Conservation (phyloP, 2,329 filamentous ascomycete species). For the Talaromyces sp. region DNA sequence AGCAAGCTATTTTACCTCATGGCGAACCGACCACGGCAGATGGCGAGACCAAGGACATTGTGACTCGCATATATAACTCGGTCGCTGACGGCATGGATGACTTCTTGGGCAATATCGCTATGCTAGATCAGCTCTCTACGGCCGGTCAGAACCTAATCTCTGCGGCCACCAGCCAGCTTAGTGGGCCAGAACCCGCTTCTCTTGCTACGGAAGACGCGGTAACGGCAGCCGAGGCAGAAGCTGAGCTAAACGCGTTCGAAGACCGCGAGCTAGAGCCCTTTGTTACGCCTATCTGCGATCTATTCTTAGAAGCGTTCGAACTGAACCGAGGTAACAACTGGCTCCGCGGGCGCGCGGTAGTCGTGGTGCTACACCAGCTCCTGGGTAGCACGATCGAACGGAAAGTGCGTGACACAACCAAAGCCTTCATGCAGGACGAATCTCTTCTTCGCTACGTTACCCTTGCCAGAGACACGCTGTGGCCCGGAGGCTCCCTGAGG, state of each 20-base stretch:
- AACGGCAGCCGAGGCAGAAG: conserved; percentile 72
- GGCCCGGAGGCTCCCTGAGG: conserved; percentile 58
- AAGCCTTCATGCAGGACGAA: conserved; percentile 69
- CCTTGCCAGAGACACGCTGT: conserved; percentile 70
- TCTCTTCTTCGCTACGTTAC: conserved; percentile 70
- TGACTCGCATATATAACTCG: conserved; percentile 91
- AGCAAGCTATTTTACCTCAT: conserved; percentile 68
- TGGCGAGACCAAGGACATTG: conserved; percentile 71
- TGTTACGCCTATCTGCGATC: conserved; percentile 95
- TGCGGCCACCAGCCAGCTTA: conserved; percentile 48
- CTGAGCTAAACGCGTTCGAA: conserved; percentile 89
- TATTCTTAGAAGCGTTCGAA: conserved; percentile 94
- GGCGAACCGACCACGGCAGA: conserved; percentile 57
- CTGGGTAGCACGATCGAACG: conserved; percentile 94
- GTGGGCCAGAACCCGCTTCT: conserved; percentile 41
- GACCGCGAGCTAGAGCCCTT: conserved; percentile 86
- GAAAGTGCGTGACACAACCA: conserved; percentile 82
- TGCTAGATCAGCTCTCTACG: conserved; percentile 86
- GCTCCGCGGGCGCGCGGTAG: conserved; percentile 90
- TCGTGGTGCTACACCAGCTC: conserved; percentile 92
- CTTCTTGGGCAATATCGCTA: conserved; percentile 90
- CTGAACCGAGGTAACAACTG: conserved; percentile 94
- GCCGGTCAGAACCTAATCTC: conserved; percentile 78
- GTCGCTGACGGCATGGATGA: conserved; percentile 98
- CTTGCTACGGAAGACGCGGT: conserved; percentile 42